These are phyloP conservation scores for Sporothrix inflata DNA, from an alignment of 2,329 filamentous ascomycete genomes.

Conservation along the genomic window DNA sequence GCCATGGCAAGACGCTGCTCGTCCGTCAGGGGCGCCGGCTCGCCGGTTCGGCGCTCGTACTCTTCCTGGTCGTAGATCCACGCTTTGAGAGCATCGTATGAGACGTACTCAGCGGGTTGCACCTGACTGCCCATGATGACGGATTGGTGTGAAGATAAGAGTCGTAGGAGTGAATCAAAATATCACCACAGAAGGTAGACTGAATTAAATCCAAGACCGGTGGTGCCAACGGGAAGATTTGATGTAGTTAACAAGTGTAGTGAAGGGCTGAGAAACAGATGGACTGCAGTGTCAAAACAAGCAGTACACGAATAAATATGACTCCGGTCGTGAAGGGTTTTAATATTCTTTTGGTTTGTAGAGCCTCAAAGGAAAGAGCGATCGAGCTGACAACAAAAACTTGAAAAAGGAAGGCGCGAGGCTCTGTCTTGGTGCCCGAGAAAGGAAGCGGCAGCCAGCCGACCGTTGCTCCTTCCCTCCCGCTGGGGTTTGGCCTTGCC, in stretches of 20 bases:
- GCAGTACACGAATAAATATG: neutral
- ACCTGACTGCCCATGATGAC: neutral
- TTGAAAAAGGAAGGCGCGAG: neutral
- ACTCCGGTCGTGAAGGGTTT: neutral
- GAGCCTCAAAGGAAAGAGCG: neutral
- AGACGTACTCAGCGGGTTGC: neutral
- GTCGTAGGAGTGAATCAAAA: neutral
- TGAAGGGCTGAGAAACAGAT: neutral
- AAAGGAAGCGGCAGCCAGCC: neutral
- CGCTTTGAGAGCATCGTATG: conserved; percentile 38
- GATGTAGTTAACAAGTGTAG: neutral
- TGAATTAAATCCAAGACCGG: neutral
- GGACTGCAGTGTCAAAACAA: neutral
- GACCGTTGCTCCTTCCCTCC: neutral
- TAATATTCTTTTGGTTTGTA: neutral
- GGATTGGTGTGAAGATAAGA: neutral
- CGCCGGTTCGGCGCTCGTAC: conserved; percentile 39
- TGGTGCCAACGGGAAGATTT: neutral
- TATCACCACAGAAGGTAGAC: neutral
- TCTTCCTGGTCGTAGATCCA: conserved; percentile 49
- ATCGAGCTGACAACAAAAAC: neutral
- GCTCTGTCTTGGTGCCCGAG: neutral
- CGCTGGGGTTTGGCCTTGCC: neutral
- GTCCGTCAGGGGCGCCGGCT: conserved; percentile 45
- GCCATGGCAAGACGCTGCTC: conserved; percentile 47